These are phyloP conservation scores for Boletus sp. DNA, from an alignment of 1,284 basidiomycete species.

Conservation along the genomic window DNA sequence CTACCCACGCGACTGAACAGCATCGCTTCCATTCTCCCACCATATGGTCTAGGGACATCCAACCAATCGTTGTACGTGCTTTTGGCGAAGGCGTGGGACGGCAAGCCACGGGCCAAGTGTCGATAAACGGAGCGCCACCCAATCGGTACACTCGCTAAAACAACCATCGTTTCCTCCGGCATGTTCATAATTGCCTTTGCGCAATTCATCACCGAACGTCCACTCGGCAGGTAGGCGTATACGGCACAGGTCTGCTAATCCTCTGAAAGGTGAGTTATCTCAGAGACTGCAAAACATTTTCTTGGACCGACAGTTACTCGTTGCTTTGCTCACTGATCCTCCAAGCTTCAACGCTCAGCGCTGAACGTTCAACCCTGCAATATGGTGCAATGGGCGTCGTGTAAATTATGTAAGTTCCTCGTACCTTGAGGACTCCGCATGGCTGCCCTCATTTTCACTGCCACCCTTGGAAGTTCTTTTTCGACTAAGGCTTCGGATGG, in stretches of 20 bases:
- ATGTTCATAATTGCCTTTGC: background rate
- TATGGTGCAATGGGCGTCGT: background rate
- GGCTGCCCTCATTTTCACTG: conserved; percentile 27
- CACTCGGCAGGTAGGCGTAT: background rate
- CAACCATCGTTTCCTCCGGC: conserved; percentile 6
- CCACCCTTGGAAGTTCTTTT: conserved; percentile 24
- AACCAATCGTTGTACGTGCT: conserved; percentile 3
- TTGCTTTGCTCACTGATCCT: background rate
- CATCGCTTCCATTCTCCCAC: conserved; percentile 19
- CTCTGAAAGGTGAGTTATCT: background rate
- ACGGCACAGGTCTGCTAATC: background rate
- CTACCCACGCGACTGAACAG: conserved; percentile 11
- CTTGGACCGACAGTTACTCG: background rate
- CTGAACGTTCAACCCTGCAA: too few relatives aligned
- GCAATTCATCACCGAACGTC: background rate
- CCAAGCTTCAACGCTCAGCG: background rate
- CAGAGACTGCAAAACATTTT: background rate
- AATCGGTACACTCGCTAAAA: conserved; percentile 18
- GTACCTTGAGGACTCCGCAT: conserved; percentile 25
- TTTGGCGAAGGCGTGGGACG: conserved; percentile 1
- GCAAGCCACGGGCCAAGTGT: background rate
- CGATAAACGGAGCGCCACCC: conserved; percentile 16
- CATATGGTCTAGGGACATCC: conserved; percentile 4
- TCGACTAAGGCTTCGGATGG: conserved; percentile 21
- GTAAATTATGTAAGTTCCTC: conserved; percentile 13